These are phyloP conservation scores for Camelina sativa DNA, from an alignment of 345 rosid species.

Conservation along the genomic window DNA sequence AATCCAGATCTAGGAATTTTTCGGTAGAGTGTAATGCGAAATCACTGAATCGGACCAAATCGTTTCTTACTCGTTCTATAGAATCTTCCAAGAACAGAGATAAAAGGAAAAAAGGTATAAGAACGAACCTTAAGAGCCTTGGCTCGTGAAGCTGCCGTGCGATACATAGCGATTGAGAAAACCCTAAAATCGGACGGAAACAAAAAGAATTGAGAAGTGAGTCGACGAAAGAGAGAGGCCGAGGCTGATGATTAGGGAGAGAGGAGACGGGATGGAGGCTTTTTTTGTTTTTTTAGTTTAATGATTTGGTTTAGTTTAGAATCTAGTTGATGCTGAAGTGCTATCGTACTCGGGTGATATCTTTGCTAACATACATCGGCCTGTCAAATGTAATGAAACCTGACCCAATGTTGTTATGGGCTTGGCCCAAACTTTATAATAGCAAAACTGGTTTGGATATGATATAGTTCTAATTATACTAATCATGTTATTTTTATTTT, in stretches of 20 bases:
- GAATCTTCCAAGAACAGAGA: slow-evolving; percentile 12
- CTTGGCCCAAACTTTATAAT: neutral
- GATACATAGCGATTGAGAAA: slow-evolving; percentile 53
- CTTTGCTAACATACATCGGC: neutral
- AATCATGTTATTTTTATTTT: no score
- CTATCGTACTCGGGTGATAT: slow-evolving; percentile 15
- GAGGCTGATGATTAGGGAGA: slow-evolving; percentile 29
- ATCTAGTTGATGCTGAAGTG: neutral
- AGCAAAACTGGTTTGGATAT: no score
- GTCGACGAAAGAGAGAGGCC: slow-evolving; percentile 34
- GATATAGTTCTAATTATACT: no score
- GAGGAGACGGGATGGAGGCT: slow-evolving; percentile 9
- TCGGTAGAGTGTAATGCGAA: neutral
- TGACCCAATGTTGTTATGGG: slow-evolving; percentile 14
- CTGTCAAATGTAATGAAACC: neutral
- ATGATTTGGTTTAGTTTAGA: slow-evolving; percentile 9
- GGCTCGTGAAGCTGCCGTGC: slow-evolving; percentile 62
- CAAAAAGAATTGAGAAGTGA: neutral
- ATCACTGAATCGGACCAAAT: slow-evolving; percentile 28
- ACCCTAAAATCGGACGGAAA: slow-evolving; percentile 33
- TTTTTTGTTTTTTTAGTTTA: slow-evolving; percentile 1
- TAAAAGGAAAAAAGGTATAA: neutral
- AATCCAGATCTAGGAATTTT: slow-evolving; percentile 37
- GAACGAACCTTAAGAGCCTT: slow-evolving; percentile 57
- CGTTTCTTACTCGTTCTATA: slow-evolving; percentile 6